Evolutionary conservation across 164 flowering plant genomes (phyloP).

Genomic region (Houttuynia cordata): DNA sequence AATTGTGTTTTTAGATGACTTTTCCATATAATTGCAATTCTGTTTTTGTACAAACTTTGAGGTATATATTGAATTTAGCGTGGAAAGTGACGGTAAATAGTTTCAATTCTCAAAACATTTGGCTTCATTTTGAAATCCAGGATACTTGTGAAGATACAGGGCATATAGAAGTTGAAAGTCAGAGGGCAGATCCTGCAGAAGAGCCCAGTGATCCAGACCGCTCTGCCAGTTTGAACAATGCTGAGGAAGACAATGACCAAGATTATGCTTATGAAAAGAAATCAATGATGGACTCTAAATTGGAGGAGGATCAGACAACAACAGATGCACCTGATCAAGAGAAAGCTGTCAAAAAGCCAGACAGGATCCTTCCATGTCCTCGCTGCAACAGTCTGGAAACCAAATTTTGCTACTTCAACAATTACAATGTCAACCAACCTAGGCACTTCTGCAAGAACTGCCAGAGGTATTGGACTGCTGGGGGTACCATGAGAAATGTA

Average conservation of each 20-base stretch:
- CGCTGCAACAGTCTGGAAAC: conserved; percentile 15
- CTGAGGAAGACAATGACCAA: conserved; percentile 11
- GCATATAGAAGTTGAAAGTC: neutral
- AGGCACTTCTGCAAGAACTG: conserved; percentile 19
- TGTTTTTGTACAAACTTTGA: too few relatives aligned
- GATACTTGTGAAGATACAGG: conserved; percentile 2
- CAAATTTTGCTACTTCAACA: conserved; percentile 15
- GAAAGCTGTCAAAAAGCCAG: conserved; percentile 10
- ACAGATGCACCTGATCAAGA: conserved; percentile 8
- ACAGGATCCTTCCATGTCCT: conserved; percentile 15
- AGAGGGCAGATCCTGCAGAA: neutral
- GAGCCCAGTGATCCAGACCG: conserved; percentile 3
- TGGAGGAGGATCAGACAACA: conserved; percentile 20
- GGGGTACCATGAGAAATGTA: conserved; percentile 17
- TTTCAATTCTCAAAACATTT: neutral
- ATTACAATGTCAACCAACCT: conserved; percentile 16
- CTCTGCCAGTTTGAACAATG: conserved; percentile 6
- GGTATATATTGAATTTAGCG: too few relatives aligned
- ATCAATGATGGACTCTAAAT: conserved; percentile 4
- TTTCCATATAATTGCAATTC: too few relatives aligned
- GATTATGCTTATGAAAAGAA: conserved; percentile 2
- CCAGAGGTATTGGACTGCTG: conserved; percentile 18
- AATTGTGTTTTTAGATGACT: too few relatives aligned
- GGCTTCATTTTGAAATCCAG: conserved; percentile 6
- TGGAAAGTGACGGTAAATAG: too few relatives aligned